Percentiles rank a stretch among this genome's conserved stretches.
These are phyloP conservation scores for Rhododendron williamsianum DNA, from an alignment of 148 eudicot genomes.

Conservation along the genomic window DNA sequence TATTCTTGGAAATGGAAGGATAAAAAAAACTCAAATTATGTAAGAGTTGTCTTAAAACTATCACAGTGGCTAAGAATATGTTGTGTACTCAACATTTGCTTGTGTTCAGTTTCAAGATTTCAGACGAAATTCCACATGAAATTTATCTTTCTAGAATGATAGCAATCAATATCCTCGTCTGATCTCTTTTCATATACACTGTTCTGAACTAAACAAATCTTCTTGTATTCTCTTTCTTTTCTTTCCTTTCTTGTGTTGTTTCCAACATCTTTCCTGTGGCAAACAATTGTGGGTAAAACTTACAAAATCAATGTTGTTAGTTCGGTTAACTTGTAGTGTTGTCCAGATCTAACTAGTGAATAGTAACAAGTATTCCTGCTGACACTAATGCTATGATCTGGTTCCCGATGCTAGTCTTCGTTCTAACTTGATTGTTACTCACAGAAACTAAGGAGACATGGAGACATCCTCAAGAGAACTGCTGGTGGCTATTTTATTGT, in stretches of 20 bases:
- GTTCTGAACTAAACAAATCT: neutral
- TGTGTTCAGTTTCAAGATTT: neutral
- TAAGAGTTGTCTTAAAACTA: neutral
- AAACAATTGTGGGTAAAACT: neutral
- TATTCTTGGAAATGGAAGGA: neutral
- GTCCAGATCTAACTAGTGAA: neutral
- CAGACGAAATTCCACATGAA: neutral
- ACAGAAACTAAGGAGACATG: slow-evolving; percentile 89
- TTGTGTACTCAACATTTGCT: neutral
- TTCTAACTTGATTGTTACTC: slow-evolving; percentile 2
- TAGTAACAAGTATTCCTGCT: neutral
- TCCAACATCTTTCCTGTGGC: neutral
- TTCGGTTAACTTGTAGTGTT: neutral
- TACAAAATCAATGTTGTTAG: neutral
- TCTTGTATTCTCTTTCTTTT: neutral
- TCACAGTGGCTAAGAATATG: neutral
- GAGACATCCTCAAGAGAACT: slow-evolving; percentile 80
- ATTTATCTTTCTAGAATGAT: neutral
- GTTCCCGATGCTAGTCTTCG: neutral
- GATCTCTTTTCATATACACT: no score
- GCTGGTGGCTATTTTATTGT: slow-evolving; percentile 63
- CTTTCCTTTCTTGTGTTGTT: neutral
- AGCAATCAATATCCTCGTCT: neutral
- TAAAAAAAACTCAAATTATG: neutral
- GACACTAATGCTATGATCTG: neutral